Conservation (phyloP, 352 stramenopile genomes). For the Elongisporangium undulatum region DNA sequence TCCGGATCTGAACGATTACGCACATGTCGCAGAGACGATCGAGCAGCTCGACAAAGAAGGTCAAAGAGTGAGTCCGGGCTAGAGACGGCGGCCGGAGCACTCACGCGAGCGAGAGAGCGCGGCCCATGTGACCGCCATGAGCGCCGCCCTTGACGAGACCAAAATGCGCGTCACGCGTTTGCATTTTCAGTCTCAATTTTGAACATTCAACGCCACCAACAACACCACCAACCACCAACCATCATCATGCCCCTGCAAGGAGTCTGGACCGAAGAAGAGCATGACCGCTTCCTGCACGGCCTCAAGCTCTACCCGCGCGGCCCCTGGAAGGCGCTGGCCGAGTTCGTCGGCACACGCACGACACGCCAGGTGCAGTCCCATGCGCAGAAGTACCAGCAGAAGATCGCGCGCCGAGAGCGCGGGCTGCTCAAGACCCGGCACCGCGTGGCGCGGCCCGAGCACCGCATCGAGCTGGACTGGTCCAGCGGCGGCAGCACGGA, state of each 20-base stretch:
- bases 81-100: neutral
- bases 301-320: slow-evolving; percentile 47
- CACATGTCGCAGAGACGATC: neutral
- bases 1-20: neutral
- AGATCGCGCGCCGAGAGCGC: slow-evolving; percentile 38
- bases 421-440: slow-evolving; percentile 39
- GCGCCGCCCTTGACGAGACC: neutral
- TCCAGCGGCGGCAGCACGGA: neutral
- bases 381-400: slow-evolving; percentile 62
- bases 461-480: slow-evolving; percentile 21
- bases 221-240: neutral
- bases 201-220: neutral
- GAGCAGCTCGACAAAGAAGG: neutral
- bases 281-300: slow-evolving; percentile 52
- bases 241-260: neutral
- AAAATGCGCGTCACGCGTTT: neutral
- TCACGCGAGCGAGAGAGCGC: neutral
- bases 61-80: neutral
- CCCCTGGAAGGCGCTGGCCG: slow-evolving; percentile 47
- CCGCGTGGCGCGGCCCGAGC: slow-evolving; percentile 26
- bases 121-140: neutral
- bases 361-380: slow-evolving; percentile 61
- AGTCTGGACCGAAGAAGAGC: slow-evolving; percentile 54
- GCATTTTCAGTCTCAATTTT: neutral
- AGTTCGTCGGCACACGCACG: slow-evolving; percentile 42